Base-by-base conservation (phyloP, 768 basidiomycete genomes). In the Solioccasus polychromus region DNA sequence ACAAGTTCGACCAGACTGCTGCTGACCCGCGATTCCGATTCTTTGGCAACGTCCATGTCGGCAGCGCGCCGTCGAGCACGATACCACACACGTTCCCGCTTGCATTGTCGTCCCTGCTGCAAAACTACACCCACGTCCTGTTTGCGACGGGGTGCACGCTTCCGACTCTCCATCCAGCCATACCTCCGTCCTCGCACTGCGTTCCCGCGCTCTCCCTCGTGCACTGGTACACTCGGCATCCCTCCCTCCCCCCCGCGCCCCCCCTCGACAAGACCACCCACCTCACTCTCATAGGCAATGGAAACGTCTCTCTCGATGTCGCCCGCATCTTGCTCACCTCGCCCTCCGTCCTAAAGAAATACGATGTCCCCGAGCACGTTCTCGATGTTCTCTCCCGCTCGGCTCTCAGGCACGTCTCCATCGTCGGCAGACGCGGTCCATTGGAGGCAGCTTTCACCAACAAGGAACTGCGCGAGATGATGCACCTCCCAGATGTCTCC, bases 181-280 rank as follows among this genome's bases (percentile, higher is more conserved):
- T 82, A 6, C 74, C 74, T 35, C 78, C 55, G 15, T 74, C 58
- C 70, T 56, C 12, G 58, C 62, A 68, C 69, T 88, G 76, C 53
- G 63, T 84, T 3, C 80, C 92, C 1, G 92, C 93, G 0, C 73
- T 96, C 3, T 81, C 79, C 1, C 68, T 99, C 34, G 93, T 99
- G 1, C 88, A 93, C 54, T 97, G 93, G 94, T 98, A 99, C 70
- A 98, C 95, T 11, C 83, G 79, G 37, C 92, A 98, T 63, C 94
- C 94, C 2, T 82, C 82, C 8, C 70, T 72, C 9, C 73, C 78
- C 1, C 61, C 75, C 0, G 73, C 85, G 1, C 83, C 86, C 1
- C 71, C 82, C 0, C 75, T 92, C 2, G 79, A 88, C 24, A 75
- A 75, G 31, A 67, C 80, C 4, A 61, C 73, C 2, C 87, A 94